Evolutionary conservation across 345 rosid genomes (phyloP).

Genomic region (Brassica cretica): DNA sequence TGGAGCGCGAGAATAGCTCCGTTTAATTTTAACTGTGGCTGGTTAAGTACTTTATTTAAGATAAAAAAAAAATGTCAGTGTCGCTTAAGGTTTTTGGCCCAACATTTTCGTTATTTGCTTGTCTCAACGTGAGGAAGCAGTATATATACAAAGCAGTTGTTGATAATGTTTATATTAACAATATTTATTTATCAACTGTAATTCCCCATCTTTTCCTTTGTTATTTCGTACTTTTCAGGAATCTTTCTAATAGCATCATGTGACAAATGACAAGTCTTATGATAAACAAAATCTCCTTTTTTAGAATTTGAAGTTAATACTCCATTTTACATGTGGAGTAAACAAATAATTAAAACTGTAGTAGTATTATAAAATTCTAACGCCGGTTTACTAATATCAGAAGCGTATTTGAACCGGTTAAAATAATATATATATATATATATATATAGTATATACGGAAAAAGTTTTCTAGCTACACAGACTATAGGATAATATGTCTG

Average conservation of each 20-base stretch:
- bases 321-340: background rate
- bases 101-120: constrained; percentile 7
- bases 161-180: background rate
- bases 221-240: background rate
- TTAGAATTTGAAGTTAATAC: background rate
- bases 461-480: no score
- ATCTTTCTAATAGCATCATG: background rate
- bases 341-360: background rate
- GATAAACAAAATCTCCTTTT: background rate
- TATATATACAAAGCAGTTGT: constrained; percentile 2
- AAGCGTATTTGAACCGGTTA: background rate
- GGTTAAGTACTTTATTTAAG: constrained; percentile 5
- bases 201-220: background rate
- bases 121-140: constrained; percentile 26
- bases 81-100: background rate
- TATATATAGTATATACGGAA: no score
- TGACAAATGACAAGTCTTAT: constrained; percentile 1
- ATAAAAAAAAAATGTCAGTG: constrained; percentile 16
- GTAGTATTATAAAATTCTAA: background rate
- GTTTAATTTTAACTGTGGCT: constrained; percentile 8
- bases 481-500: no score
- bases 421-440: background rate
- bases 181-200: background rate
- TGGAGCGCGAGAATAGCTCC: background rate
- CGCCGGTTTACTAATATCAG: background rate